Evolutionary conservation across 108 stramenopile species (phyloP).

Genomic region (Asterionellopsis glacialis): DNA sequence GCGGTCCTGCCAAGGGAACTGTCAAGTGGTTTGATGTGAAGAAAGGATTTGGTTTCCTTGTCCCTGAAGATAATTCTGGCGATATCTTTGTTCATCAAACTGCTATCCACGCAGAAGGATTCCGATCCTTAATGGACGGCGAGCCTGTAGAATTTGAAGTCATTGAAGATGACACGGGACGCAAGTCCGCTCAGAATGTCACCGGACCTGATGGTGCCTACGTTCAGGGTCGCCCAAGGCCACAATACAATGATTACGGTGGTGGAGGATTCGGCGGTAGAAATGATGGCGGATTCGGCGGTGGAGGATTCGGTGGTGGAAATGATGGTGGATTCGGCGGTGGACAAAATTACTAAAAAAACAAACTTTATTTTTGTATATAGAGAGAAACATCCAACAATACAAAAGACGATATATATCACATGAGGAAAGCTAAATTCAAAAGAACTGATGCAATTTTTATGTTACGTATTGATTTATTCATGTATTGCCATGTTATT

Average conservation of each 20-base stretch:
- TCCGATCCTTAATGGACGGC: constrained; percentile 58
- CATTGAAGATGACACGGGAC: constrained; percentile 26
- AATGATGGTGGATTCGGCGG: background rate
- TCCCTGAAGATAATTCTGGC: constrained; percentile 53
- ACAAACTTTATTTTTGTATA: no score
- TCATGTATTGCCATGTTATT: no score
- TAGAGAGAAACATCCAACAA: no score
- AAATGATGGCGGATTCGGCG: background rate
- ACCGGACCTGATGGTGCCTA: constrained; percentile 72
- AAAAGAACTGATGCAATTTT: no score
- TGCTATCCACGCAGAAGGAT: constrained; percentile 55
- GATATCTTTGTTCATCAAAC: constrained; percentile 78
- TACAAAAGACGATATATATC: no score
- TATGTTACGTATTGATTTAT: no score
- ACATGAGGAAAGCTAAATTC: no score
- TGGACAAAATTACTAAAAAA: background rate
- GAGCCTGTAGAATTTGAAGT: constrained; percentile 59
- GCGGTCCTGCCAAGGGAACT: no score
- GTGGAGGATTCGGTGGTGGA: background rate
- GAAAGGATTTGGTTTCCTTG: constrained; percentile 86
- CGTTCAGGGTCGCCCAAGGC: constrained; percentile 59
- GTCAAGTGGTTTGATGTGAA: constrained; percentile 82
- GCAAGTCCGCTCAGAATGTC: constrained; percentile 53
- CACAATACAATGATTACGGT: constrained; percentile 3
- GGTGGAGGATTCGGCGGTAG: background rate